These are phyloP conservation scores for Calonectria multiphialidica DNA, from an alignment of 2,329 filamentous ascomycete genomes.

Conservation along the genomic window DNA sequence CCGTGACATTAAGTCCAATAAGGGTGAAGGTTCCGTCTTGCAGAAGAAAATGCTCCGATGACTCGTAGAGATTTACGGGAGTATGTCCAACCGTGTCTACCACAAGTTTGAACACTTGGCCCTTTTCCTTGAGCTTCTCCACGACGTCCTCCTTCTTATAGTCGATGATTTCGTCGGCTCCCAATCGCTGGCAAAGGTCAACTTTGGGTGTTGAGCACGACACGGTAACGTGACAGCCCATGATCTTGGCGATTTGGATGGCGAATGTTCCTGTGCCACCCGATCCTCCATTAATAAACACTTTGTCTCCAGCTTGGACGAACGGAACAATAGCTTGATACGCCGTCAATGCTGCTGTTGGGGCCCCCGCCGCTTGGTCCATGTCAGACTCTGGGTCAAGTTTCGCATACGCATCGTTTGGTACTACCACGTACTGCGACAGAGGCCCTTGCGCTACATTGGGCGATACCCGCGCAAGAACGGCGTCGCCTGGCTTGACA, in stretches of 20 bases:
- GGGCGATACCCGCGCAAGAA: constrained; percentile 54
- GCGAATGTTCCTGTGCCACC: constrained; percentile 72
- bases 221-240: constrained; percentile 71
- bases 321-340: constrained; percentile 61
- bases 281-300: constrained; percentile 75
- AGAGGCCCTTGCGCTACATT: constrained; percentile 55
- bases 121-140: constrained; percentile 58
- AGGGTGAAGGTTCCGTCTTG: constrained; percentile 62
- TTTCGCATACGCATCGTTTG: constrained; percentile 48
- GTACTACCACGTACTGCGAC: constrained; percentile 55
- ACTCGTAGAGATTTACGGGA: constrained; percentile 63
- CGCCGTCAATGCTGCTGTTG: constrained; percentile 60
- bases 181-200: constrained; percentile 67
- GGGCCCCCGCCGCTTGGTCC: constrained; percentile 57
- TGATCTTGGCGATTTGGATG: constrained; percentile 73
- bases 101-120: constrained; percentile 61
- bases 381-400: constrained; percentile 54
- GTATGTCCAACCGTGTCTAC: constrained; percentile 70
- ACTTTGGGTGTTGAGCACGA: constrained; percentile 72
- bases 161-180: constrained; percentile 75
- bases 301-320: constrained; percentile 62
- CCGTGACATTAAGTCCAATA: constrained; percentile 53
- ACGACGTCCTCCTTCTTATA: constrained; percentile 66
- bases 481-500: constrained; percentile 54
- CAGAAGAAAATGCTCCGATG: constrained; percentile 63